Base-by-base conservation (phyloP, 176 grass and related monocot species). In the Juncus inflexus region DNA sequence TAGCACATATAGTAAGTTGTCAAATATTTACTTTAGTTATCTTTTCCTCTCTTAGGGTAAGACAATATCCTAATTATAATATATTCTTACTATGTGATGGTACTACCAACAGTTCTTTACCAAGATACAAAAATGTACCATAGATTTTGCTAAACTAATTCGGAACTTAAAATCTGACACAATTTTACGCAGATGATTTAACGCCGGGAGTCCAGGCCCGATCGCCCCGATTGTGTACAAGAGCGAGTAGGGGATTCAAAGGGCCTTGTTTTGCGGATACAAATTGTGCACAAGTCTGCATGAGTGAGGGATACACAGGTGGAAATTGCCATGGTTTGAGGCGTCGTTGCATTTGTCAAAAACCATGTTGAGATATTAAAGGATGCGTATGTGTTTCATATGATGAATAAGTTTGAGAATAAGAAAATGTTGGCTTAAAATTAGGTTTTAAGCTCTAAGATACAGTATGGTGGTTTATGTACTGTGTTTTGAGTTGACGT, bases 311-410 rank as follows among this genome's bases (percentile, higher is more conserved):
- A 37, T 75, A 40, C 59, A 50, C 35, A 0, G 62, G 70, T 0
- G 78, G 78, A 19, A 73, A n/a, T 53, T 80, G 78, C 70, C n/a
- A 65, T 3, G 62, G 70, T 2, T 9, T 43, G n/a, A 35, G 42
- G 37, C 62, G 78, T 3, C 72, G 72, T 36, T 81, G 78, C 63
- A 43, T 81, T 70, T 81, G 78, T 56, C 49, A 60, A 15, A 81
- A 56, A 54, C 11, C 64, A 28, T 81, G 78, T 37, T 80, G 61
- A 54, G 12, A 64, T 51, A 53, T 12, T 55, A 57, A 69, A 53
- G 52, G 50, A 36, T 69, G 50, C 19, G 52, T 67, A 52, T 67
- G 64, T n/a, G 1, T 47, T 12, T 2, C 42, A 16, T 52, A 12
- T n/a, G 41, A 43, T 28, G 43, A 47, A 47, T 47, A 47, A 47